Evolutionary conservation across 2,329 filamentous ascomycete genomes (phyloP), one percentile per base, ranked within the genome.

Genomic region (Claviceps purpurea): DNA sequence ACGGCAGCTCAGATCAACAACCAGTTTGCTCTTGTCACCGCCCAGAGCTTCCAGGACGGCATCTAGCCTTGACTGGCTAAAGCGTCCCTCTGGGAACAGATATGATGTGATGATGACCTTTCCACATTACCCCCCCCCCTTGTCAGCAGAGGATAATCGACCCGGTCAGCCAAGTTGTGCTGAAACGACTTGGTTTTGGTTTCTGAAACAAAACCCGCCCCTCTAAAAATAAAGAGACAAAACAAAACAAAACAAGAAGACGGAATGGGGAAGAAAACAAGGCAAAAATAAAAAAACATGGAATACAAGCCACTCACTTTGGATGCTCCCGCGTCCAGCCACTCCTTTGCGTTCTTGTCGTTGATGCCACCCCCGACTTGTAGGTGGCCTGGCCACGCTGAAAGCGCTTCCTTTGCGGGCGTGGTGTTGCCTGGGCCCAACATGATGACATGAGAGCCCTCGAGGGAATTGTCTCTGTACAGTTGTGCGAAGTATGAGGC

Each of bases 91-190:
- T 2, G 89, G 91, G 65, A 98, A 98, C 18, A 98, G 83, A 67
- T 84, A 95, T 8, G 90, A 96, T 54, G 93, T 98, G 65, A 98
- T 87, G 64, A 98, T 96, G 61, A 97, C 88, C 90, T 95, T 79
- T 4, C 20, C 24, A 4, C 8, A 26, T 16, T 34, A 34, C 7
- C 26, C 6, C n/a, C 7, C 16, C 10, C n/a, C 45, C 22, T 14
- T 14, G 47, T 49, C 14, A 49, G 47, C 14, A 42, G 38, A 30
- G 11, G 10, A 26, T 39, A 41, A 18, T 8, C 30, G 10, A n/a
- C 34, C 3, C 14, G 22, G 47, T 13, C 22, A 41, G 8, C 4
- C 38, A 24, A 40, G 37, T 34, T 24, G 41, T 26, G 22, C 18
- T 43, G 11, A 24, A 22, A 43, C 18, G 10, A 13, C 20, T 43